Evolutionary conservation across 805 yeast genomes (phyloP).

Genomic region (Saccharomycopsis fibuligera): DNA sequence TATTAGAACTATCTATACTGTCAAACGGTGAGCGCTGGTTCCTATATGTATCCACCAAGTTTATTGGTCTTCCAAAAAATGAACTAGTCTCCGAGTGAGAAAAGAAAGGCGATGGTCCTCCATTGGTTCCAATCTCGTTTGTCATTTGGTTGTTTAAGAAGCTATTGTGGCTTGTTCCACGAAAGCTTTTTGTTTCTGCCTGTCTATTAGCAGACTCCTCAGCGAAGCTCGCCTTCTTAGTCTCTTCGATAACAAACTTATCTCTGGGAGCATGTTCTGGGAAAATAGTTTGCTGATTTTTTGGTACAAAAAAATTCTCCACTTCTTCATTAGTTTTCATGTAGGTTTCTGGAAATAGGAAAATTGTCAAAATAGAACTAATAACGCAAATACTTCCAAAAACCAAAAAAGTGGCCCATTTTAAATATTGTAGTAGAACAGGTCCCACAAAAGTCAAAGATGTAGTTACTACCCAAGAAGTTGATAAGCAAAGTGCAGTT

Average conservation of each 20-base stretch:
- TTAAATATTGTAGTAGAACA: slow-evolving; percentile 29
- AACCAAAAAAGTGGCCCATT: slow-evolving; percentile 36
- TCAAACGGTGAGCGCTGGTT: too few species aligned
- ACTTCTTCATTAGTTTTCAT: slow-evolving; percentile 26
- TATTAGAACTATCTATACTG: too few species aligned
- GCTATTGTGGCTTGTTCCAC: too few species aligned
- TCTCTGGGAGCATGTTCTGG: not conserved
- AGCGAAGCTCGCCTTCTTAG: too few species aligned
- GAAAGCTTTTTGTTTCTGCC: too few species aligned
- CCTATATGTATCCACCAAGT: not conserved
- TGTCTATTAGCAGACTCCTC: too few species aligned
- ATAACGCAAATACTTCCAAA: slow-evolving; percentile 32
- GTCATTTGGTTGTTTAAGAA: too few species aligned
- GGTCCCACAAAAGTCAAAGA: slow-evolving; percentile 37
- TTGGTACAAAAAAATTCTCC: slow-evolving; percentile 19
- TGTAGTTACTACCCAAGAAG: slow-evolving; percentile 39
- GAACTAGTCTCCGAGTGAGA: slow-evolving; percentile 2
- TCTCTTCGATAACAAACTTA: not conserved
- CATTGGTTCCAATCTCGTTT: too few species aligned
- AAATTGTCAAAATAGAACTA: slow-evolving; percentile 28
- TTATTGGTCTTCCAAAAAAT: slow-evolving; percentile 6
- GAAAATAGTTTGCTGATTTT: not conserved
- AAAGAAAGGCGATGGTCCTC: slow-evolving; percentile 5
- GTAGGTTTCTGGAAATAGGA: slow-evolving; percentile 41
- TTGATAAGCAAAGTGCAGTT: slow-evolving; percentile 38